These are phyloP conservation scores for Ascoidea tarda DNA, from an alignment of 805 yeast genomes.

Conservation along the genomic window DNA sequence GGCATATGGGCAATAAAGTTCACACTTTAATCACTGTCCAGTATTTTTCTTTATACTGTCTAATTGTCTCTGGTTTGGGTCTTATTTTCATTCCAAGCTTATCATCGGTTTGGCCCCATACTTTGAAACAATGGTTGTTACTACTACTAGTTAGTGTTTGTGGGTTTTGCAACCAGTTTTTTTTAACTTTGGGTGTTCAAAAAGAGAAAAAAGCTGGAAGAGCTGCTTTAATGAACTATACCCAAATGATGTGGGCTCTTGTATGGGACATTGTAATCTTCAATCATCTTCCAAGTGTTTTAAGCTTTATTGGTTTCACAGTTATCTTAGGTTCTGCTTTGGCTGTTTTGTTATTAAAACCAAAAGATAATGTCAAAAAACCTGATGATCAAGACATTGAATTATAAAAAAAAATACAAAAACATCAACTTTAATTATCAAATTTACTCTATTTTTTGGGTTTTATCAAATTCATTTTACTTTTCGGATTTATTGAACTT, in stretches of 20 bases:
- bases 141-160: conserved; percentile 50
- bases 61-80: conserved; percentile 37
- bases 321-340: conserved; percentile 56
- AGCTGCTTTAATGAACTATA: conserved; percentile 61
- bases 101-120: conserved; percentile 45
- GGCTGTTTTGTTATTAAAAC: conserved; percentile 39
- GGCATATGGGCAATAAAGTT: conserved; percentile 64
- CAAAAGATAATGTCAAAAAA: conserved; percentile 13
- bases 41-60: conserved; percentile 52
- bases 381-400: too few relatives aligned
- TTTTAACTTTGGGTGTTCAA: conserved; percentile 72
- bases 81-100: conserved; percentile 43
- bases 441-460: too few relatives aligned
- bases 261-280: conserved; percentile 62
- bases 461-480: too few relatives aligned
- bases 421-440: too few relatives aligned
- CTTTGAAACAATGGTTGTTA: conserved; percentile 50
- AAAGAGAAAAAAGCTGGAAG: conserved; percentile 61
- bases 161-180: conserved; percentile 75
- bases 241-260: conserved; percentile 67
- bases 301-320: conserved; percentile 56
- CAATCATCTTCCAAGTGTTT: conserved; percentile 55
- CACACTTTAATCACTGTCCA: conserved; percentile 74
- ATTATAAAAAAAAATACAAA: too few relatives aligned
- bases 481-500: too few relatives aligned